These are phyloP conservation scores for Phellopilus nigrolimitatus DNA, from an alignment of 1,284 basidiomycete species.

Conservation along the genomic window DNA sequence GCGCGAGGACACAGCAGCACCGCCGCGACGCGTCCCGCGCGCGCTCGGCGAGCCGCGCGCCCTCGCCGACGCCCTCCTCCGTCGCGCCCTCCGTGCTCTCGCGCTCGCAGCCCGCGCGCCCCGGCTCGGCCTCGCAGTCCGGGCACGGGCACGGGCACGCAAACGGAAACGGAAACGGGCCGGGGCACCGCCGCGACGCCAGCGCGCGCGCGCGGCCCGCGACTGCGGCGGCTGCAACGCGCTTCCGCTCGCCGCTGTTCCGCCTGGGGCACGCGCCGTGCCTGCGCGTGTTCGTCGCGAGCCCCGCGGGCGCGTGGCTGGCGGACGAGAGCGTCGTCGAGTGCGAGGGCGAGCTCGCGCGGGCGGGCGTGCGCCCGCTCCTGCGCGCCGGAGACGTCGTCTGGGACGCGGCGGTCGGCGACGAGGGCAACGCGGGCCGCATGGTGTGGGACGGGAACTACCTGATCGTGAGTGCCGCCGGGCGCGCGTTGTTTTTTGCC, in stretches of 20 bases:
- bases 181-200: constrained; percentile 17
- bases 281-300: constrained; percentile 74
- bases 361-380: constrained; percentile 53
- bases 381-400: constrained; percentile 72
- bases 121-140: too few relatives aligned
- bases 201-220: constrained; percentile 21
- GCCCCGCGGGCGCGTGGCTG: constrained; percentile 77
- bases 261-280: constrained; percentile 63
- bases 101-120: background rate
- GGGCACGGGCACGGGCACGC: constrained; percentile 1
- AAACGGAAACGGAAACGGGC: constrained; percentile 7
- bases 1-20: constrained; percentile 17
- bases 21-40: constrained; percentile 14
- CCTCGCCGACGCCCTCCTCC: constrained; percentile 8
- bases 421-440: constrained; percentile 74
- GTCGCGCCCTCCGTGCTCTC: constrained; percentile 9
- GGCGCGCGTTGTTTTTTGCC: constrained; percentile 14
- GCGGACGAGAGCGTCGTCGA: constrained; percentile 71
- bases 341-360: constrained; percentile 71
- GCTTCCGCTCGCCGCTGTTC: constrained; percentile 66
- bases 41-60: constrained; percentile 14
- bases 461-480: constrained; percentile 66
- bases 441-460: constrained; percentile 81
- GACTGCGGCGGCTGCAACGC: constrained; percentile 9
- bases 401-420: constrained; percentile 77